Conservation (phyloP, 495 filamentous ascomycete genomes). For the Talaromyces thailandensis region DNA sequence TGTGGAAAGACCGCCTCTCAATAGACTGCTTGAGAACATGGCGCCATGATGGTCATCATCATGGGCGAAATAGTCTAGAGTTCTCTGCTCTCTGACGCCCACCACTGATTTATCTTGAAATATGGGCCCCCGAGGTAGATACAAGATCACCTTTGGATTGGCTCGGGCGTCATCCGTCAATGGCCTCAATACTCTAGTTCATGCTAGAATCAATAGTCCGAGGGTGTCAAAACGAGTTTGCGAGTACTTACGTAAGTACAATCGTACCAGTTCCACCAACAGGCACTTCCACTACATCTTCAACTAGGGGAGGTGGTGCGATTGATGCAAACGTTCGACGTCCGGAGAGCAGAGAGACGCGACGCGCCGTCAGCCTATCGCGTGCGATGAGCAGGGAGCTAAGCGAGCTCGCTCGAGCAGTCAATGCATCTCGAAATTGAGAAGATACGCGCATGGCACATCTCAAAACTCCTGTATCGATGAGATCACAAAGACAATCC, state of each 20-base stretch:
- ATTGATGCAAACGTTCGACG: conserved; percentile 4
- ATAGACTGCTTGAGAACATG: not conserved
- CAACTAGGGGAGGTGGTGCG: not conserved
- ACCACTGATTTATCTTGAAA: conserved; percentile 9
- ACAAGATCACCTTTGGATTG: conserved; percentile 23
- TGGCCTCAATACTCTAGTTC: conserved; percentile 21
- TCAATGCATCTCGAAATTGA: not conserved
- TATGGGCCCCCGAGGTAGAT: conserved; percentile 30
- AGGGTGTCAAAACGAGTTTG: not conserved
- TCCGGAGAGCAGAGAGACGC: not conserved
- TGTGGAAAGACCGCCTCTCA: not conserved
- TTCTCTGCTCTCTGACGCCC: not conserved
- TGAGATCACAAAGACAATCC: not conserved
- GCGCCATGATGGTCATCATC: conserved; percentile 21
- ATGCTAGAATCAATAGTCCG: not conserved
- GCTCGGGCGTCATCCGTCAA: not conserved
- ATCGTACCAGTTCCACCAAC: conserved; percentile 27
- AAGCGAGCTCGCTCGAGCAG: not conserved
- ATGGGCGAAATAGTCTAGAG: conserved; percentile 12
- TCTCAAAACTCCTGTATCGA: not conserved
- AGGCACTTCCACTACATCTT: conserved; percentile 14
- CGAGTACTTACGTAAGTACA: conserved; percentile 16
- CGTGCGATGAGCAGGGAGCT: not conserved
- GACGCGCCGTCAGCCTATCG: not conserved
- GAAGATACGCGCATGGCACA: not conserved